phyloP scores from a whole-genome alignment of 2,329 filamentous ascomycete species.

The Aspergillus tubingensis region DNA sequence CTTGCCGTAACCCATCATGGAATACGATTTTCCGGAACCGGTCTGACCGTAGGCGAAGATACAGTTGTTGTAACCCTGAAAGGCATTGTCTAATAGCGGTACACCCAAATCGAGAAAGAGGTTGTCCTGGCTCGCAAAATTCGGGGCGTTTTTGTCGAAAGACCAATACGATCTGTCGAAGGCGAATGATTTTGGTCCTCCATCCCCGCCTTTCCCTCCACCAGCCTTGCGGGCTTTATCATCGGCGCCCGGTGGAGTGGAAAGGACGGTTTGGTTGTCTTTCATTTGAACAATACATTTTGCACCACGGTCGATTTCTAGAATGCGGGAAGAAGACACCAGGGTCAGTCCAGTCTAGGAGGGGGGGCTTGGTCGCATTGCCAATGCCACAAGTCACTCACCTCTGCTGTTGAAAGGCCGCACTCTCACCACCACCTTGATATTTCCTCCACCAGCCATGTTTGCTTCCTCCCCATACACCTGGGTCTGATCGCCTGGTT shows the following conservation, averaged over 20 bases:
- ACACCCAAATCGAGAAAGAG: slow-evolving; percentile 85
- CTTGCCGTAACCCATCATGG: slow-evolving; percentile 99
- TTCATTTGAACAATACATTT: slow-evolving; percentile 99
- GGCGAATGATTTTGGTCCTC: slow-evolving; percentile 80
- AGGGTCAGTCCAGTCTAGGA: slow-evolving; percentile 12
- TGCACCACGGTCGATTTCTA: slow-evolving; percentile 86
- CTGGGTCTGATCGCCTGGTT: slow-evolving; percentile 19
- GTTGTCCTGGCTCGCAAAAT: slow-evolving; percentile 88
- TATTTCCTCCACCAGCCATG: slow-evolving; percentile 88
- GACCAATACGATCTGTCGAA: slow-evolving; percentile 99
- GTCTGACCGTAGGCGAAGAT: slow-evolving; percentile 99
- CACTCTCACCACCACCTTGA: slow-evolving; percentile 98
- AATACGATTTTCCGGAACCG: slow-evolving; percentile 97
- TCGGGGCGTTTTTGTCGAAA: slow-evolving; percentile 76
- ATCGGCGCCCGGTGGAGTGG: slow-evolving; percentile 66
- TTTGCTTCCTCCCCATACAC: slow-evolving; percentile 42
- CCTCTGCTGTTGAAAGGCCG: slow-evolving; percentile 95
- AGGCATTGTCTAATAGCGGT: slow-evolving; percentile 94
- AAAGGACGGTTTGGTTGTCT: slow-evolving; percentile 83
- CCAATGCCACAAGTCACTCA: slow-evolving; percentile 44
- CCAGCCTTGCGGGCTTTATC: slow-evolving; percentile 52
- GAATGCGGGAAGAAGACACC: slow-evolving; percentile 1
- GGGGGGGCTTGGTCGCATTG: background rate
- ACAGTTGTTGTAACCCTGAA: slow-evolving; percentile 98
- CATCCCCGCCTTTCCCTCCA: slow-evolving; percentile 62